Evolutionary conservation across 129 eudicot species (phyloP).

Genomic region (Centaurea solstitialis): DNA sequence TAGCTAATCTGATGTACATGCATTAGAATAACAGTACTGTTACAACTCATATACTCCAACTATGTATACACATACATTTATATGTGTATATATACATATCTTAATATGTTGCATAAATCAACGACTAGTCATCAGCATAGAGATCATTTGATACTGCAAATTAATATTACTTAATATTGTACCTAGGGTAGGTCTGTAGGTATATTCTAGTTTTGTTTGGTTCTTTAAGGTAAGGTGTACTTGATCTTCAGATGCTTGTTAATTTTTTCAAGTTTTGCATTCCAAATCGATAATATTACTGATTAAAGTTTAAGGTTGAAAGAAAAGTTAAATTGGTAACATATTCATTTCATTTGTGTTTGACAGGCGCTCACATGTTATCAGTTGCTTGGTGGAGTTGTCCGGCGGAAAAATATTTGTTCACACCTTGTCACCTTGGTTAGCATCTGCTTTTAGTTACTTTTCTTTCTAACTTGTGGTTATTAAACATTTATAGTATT

Average conservation of each 20-base stretch:
- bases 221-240: neutral
- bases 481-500: neutral
- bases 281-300: neutral
- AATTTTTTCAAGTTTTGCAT: neutral
- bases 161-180: neutral
- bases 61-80: too few species aligned
- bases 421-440: conserved; percentile 83
- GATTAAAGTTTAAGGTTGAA: neutral
- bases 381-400: conserved; percentile 90
- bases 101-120: neutral
- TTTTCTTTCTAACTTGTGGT: neutral
- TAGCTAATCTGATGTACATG: neutral
- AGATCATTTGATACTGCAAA: neutral
- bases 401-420: conserved; percentile 65
- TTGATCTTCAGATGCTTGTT: neutral
- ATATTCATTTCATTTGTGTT: conserved; percentile 9
- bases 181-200: neutral
- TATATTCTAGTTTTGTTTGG: neutral
- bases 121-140: neutral
- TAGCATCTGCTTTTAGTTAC: conserved; percentile 29
- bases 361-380: conserved; percentile 83
- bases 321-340: neutral
- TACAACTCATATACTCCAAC: neutral
- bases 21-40: neutral
- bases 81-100: too few species aligned